Percentiles rank a stretch among this genome's conserved stretches.
Evolutionary conservation across 1,284 basidiomycete genomes (phyloP).

Genomic region (Naganishia sp.): DNA sequence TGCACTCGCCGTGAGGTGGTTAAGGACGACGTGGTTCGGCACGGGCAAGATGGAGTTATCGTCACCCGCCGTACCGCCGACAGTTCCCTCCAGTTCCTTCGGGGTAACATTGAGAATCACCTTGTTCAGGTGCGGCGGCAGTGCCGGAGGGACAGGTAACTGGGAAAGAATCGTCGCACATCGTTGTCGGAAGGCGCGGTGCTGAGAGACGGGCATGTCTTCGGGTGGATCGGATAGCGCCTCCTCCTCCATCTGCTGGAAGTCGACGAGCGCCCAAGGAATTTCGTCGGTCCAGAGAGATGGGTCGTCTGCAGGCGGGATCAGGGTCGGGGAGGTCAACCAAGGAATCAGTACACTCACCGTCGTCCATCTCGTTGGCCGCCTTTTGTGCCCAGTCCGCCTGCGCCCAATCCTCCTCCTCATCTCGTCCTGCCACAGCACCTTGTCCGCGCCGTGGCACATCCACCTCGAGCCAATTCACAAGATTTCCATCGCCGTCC

Average conservation of each 20-base stretch:
- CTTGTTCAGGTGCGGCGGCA: conserved; percentile 90
- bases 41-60: conserved; percentile 92
- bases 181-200: conserved; percentile 58
- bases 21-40: conserved; percentile 90
- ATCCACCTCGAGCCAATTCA: conserved; percentile 81
- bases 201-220: conserved; percentile 40
- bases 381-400: conserved; percentile 47
- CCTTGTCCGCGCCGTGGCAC: conserved; percentile 33
- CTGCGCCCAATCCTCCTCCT: conserved; percentile 47
- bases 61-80: conserved; percentile 61
- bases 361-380: conserved; percentile 36
- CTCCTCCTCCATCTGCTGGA: conserved; percentile 78
- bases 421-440: conserved; percentile 35
- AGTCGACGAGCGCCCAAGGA: conserved; percentile 71
- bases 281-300: conserved; percentile 71
- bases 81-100: conserved; percentile 42
- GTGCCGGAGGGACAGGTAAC: conserved; percentile 75
- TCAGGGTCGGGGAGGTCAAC: background rate
- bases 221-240: conserved; percentile 58
- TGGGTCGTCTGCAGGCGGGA: conserved; percentile 43
- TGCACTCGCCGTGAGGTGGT: conserved; percentile 93
- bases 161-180: conserved; percentile 36
- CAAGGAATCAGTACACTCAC: conserved; percentile 35
- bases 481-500: conserved; percentile 90
- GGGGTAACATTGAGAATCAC: conserved; percentile 78